Evolutionary conservation across 768 basidiomycete genomes (phyloP).

Genomic region (Psilocybe cubensis): DNA sequence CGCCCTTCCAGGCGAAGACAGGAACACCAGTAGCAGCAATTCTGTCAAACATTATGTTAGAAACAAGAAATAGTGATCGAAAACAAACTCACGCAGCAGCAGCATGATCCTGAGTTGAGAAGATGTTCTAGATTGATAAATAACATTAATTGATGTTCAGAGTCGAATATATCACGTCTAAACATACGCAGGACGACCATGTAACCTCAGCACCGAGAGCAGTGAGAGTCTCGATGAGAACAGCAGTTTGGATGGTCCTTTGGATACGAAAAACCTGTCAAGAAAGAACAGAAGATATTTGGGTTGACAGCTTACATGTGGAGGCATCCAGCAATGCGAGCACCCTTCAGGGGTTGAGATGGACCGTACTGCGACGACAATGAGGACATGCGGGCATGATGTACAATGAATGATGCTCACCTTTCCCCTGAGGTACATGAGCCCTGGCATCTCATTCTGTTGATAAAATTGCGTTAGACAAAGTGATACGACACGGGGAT

Average conservation of each 20-base stretch:
- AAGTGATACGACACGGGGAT: conserved; percentile 9
- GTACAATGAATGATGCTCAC: conserved; percentile 40
- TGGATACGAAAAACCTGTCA: conserved; percentile 3
- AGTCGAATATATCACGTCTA: not conserved
- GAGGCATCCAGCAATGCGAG: conserved; percentile 96
- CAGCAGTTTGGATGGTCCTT: conserved; percentile 98
- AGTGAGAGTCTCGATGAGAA: conserved; percentile 97
- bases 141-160: conserved; percentile 4
- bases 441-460: conserved; percentile 93
- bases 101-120: conserved; percentile 99
- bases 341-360: conserved; percentile 87
- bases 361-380: conserved; percentile 63
- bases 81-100: conserved; percentile 82
- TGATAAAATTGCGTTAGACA: conserved; percentile 17
- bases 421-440: conserved; percentile 92
- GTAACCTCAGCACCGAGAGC: conserved; percentile 96
- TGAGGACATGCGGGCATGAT: conserved; percentile 20
- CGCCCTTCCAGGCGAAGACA: conserved; percentile 99
- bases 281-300: conserved; percentile 6
- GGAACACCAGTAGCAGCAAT: conserved; percentile 98
- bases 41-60: conserved; percentile 37
- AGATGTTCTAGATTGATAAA: conserved; percentile 76
- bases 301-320: conserved; percentile 72
- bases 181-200: conserved; percentile 95
- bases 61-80: not conserved